Evolutionary conservation across 805 yeast species (phyloP).

Genomic region (Wickerhamiella musiphila): DNA sequence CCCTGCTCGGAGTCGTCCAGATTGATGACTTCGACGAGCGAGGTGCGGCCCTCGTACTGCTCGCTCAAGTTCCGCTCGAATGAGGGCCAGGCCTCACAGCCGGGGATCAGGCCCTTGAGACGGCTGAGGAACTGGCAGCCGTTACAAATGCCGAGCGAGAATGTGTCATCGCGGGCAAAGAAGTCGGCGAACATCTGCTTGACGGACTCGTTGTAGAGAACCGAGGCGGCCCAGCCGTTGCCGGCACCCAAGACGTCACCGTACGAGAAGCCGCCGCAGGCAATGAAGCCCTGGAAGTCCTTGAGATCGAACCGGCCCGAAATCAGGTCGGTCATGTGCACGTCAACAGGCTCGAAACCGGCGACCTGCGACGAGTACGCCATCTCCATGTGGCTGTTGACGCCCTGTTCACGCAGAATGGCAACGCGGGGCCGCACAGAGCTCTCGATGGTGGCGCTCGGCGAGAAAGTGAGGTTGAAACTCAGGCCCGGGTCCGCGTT

Average conservation of each 20-base stretch:
- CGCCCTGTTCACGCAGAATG: slow-evolving; percentile 94
- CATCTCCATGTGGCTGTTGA: slow-evolving; percentile 96
- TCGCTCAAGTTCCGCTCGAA: slow-evolving; percentile 83
- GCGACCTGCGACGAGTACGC: slow-evolving; percentile 93
- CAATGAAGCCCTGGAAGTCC: slow-evolving; percentile 83
- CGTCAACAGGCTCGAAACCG: slow-evolving; percentile 86
- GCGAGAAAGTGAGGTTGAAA: slow-evolving; percentile 49
- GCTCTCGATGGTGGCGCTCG: slow-evolving; percentile 21
- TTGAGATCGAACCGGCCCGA: slow-evolving; percentile 46
- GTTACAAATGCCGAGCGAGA: slow-evolving; percentile 96
- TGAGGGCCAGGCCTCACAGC: slow-evolving; percentile 88
- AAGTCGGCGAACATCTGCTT: slow-evolving; percentile 61
- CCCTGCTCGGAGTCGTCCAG: slow-evolving; percentile 19
- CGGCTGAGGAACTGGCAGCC: slow-evolving; percentile 94
- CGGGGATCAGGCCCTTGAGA: slow-evolving; percentile 75
- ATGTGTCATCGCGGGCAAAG: slow-evolving; percentile 80
- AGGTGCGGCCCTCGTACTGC: slow-evolving; percentile 91
- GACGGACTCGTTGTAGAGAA: slow-evolving; percentile 62
- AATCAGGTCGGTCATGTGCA: slow-evolving; percentile 87
- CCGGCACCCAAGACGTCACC: slow-evolving; percentile 99
- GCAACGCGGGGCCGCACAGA: slow-evolving; percentile 70
- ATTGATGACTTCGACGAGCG: slow-evolving; percentile 65
- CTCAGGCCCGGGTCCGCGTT: slow-evolving; percentile 80
- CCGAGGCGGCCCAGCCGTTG: slow-evolving; percentile 97
- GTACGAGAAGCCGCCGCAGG: slow-evolving; percentile 97